Conservation (phyloP, 2,329 filamentous ascomycete species). For the Huntiella decipiens region DNA sequence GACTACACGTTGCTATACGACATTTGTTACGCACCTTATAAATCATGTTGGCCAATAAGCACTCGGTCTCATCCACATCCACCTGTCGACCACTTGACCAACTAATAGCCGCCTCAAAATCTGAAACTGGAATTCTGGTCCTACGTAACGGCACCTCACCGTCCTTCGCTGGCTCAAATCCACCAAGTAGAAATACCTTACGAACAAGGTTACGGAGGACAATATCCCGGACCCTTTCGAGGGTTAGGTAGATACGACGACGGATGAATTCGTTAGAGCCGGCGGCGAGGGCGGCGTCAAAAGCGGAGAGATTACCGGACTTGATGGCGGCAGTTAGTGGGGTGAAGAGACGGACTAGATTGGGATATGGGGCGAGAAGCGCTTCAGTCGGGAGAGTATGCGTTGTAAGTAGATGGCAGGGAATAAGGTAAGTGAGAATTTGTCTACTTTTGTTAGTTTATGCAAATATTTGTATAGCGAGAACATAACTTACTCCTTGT, state of each 20-base stretch:
- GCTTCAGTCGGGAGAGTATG: conserved; percentile 60
- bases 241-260: conserved; percentile 78
- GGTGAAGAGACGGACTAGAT: conserved; percentile 57
- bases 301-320: conserved; percentile 61
- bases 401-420: conserved; percentile 74
- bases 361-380: conserved; percentile 57
- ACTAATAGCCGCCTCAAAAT: conserved; percentile 72
- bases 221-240: conserved; percentile 83
- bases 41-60: conserved; percentile 85
- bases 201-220: conserved; percentile 78
- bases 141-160: conserved; percentile 44
- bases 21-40: conserved; percentile 55
- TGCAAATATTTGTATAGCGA: background rate
- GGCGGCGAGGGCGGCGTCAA: conserved; percentile 61
- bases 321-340: conserved; percentile 66
- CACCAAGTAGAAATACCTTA: conserved; percentile 74
- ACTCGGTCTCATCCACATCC: conserved; percentile 88
- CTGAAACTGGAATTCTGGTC: conserved; percentile 62
- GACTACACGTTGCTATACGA: background rate
- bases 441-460: conserved; percentile 18
- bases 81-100: conserved; percentile 49
- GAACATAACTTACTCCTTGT: conserved; percentile 52
- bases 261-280: conserved; percentile 89
- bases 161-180: conserved; percentile 61
- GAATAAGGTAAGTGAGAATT: conserved; percentile 87